Base-by-base conservation (phyloP, 371 early-diverging fungal genomes). In the Dichotomocladium elegans region DNA sequence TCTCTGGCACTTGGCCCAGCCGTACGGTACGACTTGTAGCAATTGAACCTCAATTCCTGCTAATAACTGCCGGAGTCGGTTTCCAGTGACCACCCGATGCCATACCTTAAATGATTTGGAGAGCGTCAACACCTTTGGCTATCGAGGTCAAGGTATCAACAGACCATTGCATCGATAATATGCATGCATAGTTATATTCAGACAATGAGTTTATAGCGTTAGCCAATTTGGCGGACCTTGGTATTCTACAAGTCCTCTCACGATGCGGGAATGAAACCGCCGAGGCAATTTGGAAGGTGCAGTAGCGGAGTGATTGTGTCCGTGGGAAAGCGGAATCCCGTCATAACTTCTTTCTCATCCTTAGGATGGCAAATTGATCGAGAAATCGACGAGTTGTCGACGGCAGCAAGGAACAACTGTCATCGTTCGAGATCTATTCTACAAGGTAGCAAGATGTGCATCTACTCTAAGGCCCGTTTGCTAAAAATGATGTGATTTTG, bases 111-210 rank as follows among this genome's bases (percentile, higher is more conserved):
- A 61, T 17, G 83, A 82, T 49, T 56, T 80, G 1, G 55, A 71
- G 10, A 53, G 61, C 4, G 54, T 74, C 12, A 53, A 53, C 6
- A 76, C 86, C 1, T 85, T 77, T 68, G 89, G 89, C n/a, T 89
- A 81, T 47, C 76, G 86, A 3, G 89, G 89, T 2, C 84, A 87
- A 83, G 86, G 87, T 84, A 41, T 48, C n/a, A n/a, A n/a, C n/a
- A n/a, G n/a, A n/a, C n/a, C n/a, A n/a, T n/a, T n/a, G n/a, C n/a
- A n/a, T n/a, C n/a, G n/a, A n/a, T n/a, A n/a, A n/a, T n/a, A n/a
- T n/a, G n/a, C n/a, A n/a, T n/a, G n/a, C n/a, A n/a, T n/a, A n/a
- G n/a, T n/a, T n/a, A n/a, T n/a, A n/a, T n/a, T n/a, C n/a, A n/a
- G n/a, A n/a, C n/a, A n/a, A 3, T 27, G 35, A 17, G 28, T 7